Evolutionary conservation across 2,329 filamentous ascomycete genomes (phyloP), one percentile per base, ranked within the genome.

Genomic region (Diaporthe vaccinii): DNA sequence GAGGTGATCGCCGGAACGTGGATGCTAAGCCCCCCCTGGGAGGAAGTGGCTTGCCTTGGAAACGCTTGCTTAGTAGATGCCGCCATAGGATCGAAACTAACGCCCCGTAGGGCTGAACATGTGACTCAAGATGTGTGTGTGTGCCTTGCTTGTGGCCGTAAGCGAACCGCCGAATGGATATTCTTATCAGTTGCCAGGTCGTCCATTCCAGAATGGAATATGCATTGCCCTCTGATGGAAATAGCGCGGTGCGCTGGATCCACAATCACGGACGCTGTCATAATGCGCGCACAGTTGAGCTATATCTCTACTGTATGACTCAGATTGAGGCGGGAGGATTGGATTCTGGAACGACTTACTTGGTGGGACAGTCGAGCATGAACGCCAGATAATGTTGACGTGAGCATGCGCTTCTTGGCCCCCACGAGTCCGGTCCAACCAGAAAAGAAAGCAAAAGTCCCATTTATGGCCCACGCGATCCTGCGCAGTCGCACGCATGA

Each of bases 81-180:
- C 34, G 34, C 46, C 49, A 39, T 9, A 55, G 49, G 65, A 69
- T 69, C 49, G 28, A 55, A 25, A 41, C 65, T 55, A 55, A 53
- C 34, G 65, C 65, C 65, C n/a, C 14, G 34, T 69, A 69, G 65
- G 65, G 65, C 65, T 69, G 65, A 22, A 55, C 65, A 69, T 69
- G 65, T 69, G 65, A 55, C 34, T 41, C 46, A 53, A 8, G 14
- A 34, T 12, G 49, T 20, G 49, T 22, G 34, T 17, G 49, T 55
- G 46, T 68, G 31, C 46, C 46, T 39, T 36, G 46, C 31, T 25
- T 55, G 34, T n/a, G 22, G 34, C 9, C 55, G 65, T 69, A 39
- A 69, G 65, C 49, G 49, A 31, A 3, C 44, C 44, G 12, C 20
- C 25, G 25, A 15, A 6, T 28, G 7, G 20, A 12, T 20, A n/a